Evolutionary conservation across 306 rosid species (phyloP), one percentile per base, ranked within the genome.

Genomic region (Vigna mungo): DNA sequence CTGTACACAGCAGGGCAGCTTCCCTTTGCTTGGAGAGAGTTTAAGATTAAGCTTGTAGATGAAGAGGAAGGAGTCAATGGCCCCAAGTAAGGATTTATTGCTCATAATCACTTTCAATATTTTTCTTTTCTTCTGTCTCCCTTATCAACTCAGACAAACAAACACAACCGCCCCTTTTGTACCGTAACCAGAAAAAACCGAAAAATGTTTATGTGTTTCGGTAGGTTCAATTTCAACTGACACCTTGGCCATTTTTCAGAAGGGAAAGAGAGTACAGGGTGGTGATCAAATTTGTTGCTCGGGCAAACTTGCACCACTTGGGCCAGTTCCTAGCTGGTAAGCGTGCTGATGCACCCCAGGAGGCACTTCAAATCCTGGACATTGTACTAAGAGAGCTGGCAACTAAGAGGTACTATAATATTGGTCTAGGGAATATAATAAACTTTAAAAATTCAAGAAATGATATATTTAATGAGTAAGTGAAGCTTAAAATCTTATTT

Each of bases 1-100:
- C 84, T 93, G 82, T 93, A 93, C 89, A 91, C 97, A 17, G 98
- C 98, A 78, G 98, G 98, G 65, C 95, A 88, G 88, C 93, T 93
- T 71, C 98, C 98, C 75, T 93, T 93, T 85, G 77, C 83, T 46
- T 81, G 89, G 89, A 91, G 86, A 86, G 98, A 89, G 87, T 91
- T 93, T 79, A 85, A 85, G 52, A 80, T 93, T 74, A 91, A 85
- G 82, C 97, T 93, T 51, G 49, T 86, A 48, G 92, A 91, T 71
- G 93, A 93, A 70, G 91, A 84, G 3, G 92, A 84, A 68, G 85
- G 90, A 75, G 81, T 71, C 36, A 83, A 84, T 79, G 96, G 87
- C 79, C 90, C 87, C 87, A 93, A 83, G 98, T 91, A 87, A 81
- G 92, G 44, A 80, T 80, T 71, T 79, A 61, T 65, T 56, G 61